phyloP scores from a whole-genome alignment of 495 filamentous ascomycete genomes.

The Penicillium silybi region DNA sequence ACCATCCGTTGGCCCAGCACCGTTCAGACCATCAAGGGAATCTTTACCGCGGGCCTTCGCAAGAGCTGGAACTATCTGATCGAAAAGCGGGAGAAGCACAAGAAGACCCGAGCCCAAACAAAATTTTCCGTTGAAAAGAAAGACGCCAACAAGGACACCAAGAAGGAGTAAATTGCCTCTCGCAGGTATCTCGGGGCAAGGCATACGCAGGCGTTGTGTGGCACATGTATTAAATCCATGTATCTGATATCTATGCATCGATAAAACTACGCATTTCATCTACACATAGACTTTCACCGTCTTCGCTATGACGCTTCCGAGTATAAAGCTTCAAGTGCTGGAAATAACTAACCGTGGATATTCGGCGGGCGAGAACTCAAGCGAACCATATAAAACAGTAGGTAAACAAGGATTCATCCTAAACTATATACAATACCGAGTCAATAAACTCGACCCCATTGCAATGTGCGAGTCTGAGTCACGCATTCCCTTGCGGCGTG shows the following conservation, averaged over 20 bases:
- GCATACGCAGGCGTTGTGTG: constrained; percentile 25
- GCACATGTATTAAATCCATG: constrained; percentile 12
- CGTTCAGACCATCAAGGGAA: constrained; percentile 75
- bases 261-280: constrained; percentile 8
- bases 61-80: constrained; percentile 69
- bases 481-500: neutral
- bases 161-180: constrained; percentile 13
- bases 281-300: constrained; percentile 3
- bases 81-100: constrained; percentile 76
- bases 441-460: neutral
- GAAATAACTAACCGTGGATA: too few relatives aligned
- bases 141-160: constrained; percentile 5
- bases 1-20: constrained; percentile 90
- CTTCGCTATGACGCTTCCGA: neutral
- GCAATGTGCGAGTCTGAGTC: constrained; percentile 4
- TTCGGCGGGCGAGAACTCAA: too few relatives aligned
- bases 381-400: too few relatives aligned
- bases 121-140: neutral
- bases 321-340: neutral
- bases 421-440: neutral
- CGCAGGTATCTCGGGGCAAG: neutral
- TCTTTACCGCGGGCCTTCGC: constrained; percentile 67
- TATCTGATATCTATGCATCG: constrained; percentile 11
- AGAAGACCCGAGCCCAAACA: constrained; percentile 27
- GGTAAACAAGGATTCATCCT: too few relatives aligned